Evolutionary conservation across 2,329 filamentous ascomycete species (phyloP).

Genomic region (Fusarium transvaalense): DNA sequence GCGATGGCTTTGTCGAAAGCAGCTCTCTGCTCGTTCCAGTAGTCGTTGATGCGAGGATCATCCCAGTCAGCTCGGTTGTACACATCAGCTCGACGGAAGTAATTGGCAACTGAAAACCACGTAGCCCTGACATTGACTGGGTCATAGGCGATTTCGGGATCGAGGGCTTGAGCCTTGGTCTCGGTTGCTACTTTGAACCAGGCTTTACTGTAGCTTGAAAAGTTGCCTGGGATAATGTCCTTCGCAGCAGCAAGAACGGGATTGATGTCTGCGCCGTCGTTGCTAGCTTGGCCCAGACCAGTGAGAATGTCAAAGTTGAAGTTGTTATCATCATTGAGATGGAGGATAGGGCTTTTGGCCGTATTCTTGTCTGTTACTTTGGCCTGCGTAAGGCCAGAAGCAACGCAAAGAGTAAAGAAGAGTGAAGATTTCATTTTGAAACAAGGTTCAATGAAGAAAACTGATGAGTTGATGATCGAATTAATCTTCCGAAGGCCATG

Average conservation of each 20-base stretch:
- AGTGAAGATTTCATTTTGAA: constrained; percentile 7
- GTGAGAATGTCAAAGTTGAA: constrained; percentile 39
- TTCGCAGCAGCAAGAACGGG: constrained; percentile 51
- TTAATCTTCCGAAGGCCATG: accelerated
- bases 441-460: not conserved
- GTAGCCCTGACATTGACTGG: constrained; percentile 43
- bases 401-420: accelerated
- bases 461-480: not conserved
- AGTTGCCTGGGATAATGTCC: constrained; percentile 42
- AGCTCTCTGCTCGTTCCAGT: constrained; percentile 54
- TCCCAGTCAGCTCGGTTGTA: constrained; percentile 57
- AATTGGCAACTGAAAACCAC: constrained; percentile 56
- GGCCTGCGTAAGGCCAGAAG: accelerated
- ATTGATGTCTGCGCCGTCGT: constrained; percentile 43
- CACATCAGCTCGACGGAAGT: constrained; percentile 59
- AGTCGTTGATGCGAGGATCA: constrained; percentile 55
- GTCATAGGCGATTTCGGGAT: constrained; percentile 36
- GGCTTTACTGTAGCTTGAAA: constrained; percentile 40
- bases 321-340: constrained; percentile 21
- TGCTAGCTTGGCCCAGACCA: constrained; percentile 5
- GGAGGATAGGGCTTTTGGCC: constrained; percentile 7
- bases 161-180: constrained; percentile 35
- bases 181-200: constrained; percentile 45
- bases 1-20: constrained; percentile 57
- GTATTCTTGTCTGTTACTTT: not conserved